A percentile compares a stretch with the other conserved stretches of the same genome.
These are phyloP conservation scores for Stevia rebaudiana DNA, from an alignment of 140 eudicot species.

Conservation along the genomic window DNA sequence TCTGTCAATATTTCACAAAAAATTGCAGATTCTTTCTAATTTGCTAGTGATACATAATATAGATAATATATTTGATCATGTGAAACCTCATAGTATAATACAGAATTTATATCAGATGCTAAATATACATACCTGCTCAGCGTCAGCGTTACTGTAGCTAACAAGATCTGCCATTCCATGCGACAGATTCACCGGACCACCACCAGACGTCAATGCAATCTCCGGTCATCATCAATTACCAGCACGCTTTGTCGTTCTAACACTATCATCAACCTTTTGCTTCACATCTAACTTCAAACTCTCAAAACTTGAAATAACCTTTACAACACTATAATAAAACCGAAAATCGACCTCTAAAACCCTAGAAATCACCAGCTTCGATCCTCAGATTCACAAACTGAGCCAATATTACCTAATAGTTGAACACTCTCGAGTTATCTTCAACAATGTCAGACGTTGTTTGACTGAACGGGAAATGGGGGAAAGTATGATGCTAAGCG, in stretches of 20 bases:
- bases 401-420: not conserved
- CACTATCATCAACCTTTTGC: conserved; percentile 45
- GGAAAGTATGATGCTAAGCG: conserved; percentile 1
- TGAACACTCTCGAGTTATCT: not conserved
- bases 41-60: not conserved
- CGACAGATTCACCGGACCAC: conserved; percentile 55
- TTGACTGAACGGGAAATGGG: conserved; percentile 4
- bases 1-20: too few species aligned
- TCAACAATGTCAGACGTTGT: conserved; percentile 7
- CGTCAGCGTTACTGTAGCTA: conserved; percentile 65
- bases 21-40: not conserved
- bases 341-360: conserved; percentile 13
- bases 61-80: not conserved
- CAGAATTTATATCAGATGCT: not conserved
- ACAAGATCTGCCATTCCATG: conserved; percentile 99
- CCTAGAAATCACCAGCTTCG: conserved; percentile 26
- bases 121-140: conserved; percentile 57
- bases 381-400: conserved; percentile 31
- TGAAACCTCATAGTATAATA: not conserved
- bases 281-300: conserved; percentile 26
- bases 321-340: not conserved
- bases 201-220: conserved; percentile 48
- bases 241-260: conserved; percentile 25
- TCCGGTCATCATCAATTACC: conserved; percentile 73
- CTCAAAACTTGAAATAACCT: not conserved